A percentile compares a stretch with the other conserved stretches of the same genome.
These are phyloP conservation scores for Cladophialophora carrionii DNA, from an alignment of 2,329 filamentous ascomycete genomes.

Conservation along the genomic window DNA sequence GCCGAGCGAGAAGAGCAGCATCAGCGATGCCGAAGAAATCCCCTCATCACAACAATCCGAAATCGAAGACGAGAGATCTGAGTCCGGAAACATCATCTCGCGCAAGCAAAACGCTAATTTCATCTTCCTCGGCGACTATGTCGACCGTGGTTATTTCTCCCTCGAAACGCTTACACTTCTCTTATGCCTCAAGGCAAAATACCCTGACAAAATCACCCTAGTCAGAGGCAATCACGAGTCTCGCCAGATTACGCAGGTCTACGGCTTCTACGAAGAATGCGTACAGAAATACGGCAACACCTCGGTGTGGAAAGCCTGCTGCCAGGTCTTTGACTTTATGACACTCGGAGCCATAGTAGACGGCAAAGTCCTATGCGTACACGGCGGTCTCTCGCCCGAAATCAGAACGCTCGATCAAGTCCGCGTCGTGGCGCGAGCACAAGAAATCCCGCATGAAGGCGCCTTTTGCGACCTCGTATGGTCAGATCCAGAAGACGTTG, in stretches of 20 bases:
- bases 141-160: conserved; percentile 74
- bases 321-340: conserved; percentile 77
- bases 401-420: conserved; percentile 77
- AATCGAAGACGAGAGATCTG: conserved; percentile 45
- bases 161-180: conserved; percentile 73
- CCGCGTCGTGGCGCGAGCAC: conserved; percentile 71
- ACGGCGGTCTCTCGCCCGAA: conserved; percentile 72
- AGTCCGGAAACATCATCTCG: conserved; percentile 43
- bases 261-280: conserved; percentile 78
- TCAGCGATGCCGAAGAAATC: conserved; percentile 51
- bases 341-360: conserved; percentile 74
- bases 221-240: conserved; percentile 77
- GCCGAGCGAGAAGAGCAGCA: conserved; percentile 35
- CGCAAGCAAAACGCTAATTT: conserved; percentile 65
- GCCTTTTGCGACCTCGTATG: conserved; percentile 77
- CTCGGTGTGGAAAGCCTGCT: conserved; percentile 78
- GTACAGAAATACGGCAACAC: conserved; percentile 77
- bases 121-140: conserved; percentile 73
- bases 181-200: conserved; percentile 52
- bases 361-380: conserved; percentile 73
- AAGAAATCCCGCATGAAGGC: conserved; percentile 76
- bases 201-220: conserved; percentile 71
- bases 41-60: conserved; percentile 51
- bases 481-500: conserved; percentile 73
- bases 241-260: conserved; percentile 76